Percentiles rank a stretch among this genome's conserved stretches.
These are phyloP conservation scores for Pseudozyma hubeiensis DNA, from an alignment of 1,284 basidiomycete species.

Conservation along the genomic window DNA sequence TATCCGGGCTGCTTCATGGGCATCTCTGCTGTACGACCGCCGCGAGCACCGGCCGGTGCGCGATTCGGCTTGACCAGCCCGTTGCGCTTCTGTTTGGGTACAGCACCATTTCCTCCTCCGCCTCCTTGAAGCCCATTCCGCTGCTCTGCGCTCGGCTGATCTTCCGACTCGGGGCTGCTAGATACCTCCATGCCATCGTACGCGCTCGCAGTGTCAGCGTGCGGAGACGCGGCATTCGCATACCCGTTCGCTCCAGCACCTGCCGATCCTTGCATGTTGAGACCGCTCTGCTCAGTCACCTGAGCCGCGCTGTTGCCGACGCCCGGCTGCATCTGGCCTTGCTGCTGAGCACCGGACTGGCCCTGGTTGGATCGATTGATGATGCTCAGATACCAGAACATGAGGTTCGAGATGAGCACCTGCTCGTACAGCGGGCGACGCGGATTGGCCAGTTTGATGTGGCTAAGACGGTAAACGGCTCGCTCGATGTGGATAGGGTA, in stretches of 20 bases:
- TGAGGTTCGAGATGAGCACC: constrained; percentile 96
- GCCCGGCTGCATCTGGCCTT: constrained; percentile 36
- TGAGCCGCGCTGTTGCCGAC: not conserved
- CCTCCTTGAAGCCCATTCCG: constrained; percentile 20
- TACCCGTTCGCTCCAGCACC: constrained; percentile 11
- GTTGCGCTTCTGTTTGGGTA: constrained; percentile 34
- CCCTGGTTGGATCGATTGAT: constrained; percentile 79
- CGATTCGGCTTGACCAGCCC: constrained; percentile 60
- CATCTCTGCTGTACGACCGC: constrained; percentile 80
- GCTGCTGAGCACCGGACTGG: constrained; percentile 66
- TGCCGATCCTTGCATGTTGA: not conserved
- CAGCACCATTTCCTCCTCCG: constrained; percentile 16
- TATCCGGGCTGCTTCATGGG: constrained; percentile 88
- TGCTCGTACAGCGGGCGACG: constrained; percentile 96
- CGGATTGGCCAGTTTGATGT: constrained; percentile 98
- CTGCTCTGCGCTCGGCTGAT: constrained; percentile 19
- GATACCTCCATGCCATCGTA: constrained; percentile 37
- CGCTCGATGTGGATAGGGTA: constrained; percentile 98
- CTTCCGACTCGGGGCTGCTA: constrained; percentile 28
- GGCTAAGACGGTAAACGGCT: constrained; percentile 94
- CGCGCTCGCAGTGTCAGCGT: constrained; percentile 32
- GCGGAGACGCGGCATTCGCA: constrained; percentile 5
- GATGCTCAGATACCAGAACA: constrained; percentile 99
- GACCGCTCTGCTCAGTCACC: constrained; percentile 15
- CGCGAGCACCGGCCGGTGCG: constrained; percentile 45